A percentile compares a stretch with the other conserved stretches of the same genome.
phyloP scores from a whole-genome alignment of 257 asterid species.

The Jasminum sambac region DNA sequence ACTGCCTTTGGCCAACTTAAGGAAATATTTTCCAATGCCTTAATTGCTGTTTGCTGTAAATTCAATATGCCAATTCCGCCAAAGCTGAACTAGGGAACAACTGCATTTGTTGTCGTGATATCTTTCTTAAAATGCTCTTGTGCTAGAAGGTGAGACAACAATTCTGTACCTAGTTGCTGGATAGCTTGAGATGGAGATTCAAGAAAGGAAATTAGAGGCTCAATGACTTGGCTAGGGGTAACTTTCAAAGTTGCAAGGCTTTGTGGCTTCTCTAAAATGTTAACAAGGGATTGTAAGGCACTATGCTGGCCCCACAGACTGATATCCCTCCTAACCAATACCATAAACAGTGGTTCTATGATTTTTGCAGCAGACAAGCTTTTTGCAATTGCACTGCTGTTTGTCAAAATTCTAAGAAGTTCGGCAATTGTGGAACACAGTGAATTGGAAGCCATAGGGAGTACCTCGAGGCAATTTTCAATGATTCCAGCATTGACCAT shows the following conservation, averaged over 20 bases:
- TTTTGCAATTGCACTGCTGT: constrained; percentile 76
- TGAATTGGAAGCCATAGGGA: constrained; percentile 68
- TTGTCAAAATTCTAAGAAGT: constrained; percentile 86
- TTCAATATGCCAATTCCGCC: constrained; percentile 69
- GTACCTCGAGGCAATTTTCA: constrained; percentile 74
- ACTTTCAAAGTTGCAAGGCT: constrained; percentile 62
- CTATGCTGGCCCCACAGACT: constrained; percentile 89
- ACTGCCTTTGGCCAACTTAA: constrained; percentile 81
- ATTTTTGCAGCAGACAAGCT: constrained; percentile 60
- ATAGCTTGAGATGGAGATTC: constrained; percentile 86
- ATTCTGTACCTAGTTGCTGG: constrained; percentile 82
- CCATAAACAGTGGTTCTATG: constrained; percentile 76
- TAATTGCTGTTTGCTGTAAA: constrained; percentile 79
- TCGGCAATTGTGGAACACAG: constrained; percentile 75
- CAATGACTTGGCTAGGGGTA: constrained; percentile 75
- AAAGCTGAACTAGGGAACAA: constrained; percentile 82
- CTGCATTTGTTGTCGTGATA: constrained; percentile 68
- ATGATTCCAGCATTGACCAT: constrained; percentile 84
- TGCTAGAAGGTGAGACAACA: constrained; percentile 75
- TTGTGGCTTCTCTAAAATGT: constrained; percentile 86
- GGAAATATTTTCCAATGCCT: constrained; percentile 71
- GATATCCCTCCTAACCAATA: constrained; percentile 66
- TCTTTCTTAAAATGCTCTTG: constrained; percentile 87
- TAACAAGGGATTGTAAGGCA: constrained; percentile 85
- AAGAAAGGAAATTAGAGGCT: constrained; percentile 66